Conservation (phyloP, 2,329 filamentous ascomycete genomes). For the Clonostachys byssicola region DNA sequence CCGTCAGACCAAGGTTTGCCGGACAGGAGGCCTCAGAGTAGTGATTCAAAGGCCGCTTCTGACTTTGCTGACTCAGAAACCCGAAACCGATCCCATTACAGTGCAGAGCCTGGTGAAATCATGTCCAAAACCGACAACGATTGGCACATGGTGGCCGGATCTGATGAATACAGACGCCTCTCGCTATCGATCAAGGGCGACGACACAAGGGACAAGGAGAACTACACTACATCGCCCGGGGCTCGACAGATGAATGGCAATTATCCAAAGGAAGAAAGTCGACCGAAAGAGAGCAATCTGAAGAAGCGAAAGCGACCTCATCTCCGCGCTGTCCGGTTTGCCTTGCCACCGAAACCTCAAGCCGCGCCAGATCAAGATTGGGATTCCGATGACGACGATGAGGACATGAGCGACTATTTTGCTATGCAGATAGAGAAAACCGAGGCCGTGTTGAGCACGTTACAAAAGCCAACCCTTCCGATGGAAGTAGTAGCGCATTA, state of each 20-base stretch:
- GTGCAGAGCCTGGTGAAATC: constrained; percentile 43
- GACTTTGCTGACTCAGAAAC: constrained; percentile 23
- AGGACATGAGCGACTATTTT: constrained; percentile 54
- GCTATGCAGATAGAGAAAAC: constrained; percentile 46
- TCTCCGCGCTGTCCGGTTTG: constrained; percentile 28
- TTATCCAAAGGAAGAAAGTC: no score
- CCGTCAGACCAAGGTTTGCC: constrained; percentile 31
- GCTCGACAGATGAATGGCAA: not conserved
- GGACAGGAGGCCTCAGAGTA: constrained; percentile 45
- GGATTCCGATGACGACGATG: constrained; percentile 54
- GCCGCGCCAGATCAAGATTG: constrained; percentile 20
- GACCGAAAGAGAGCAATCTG: constrained; percentile 5
- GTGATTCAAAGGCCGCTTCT: constrained; percentile 43
- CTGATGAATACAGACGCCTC: no score
- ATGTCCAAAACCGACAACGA: constrained; percentile 32
- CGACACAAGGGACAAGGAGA: no score
- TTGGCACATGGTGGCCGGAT: not conserved
- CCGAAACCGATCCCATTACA: constrained; percentile 30
- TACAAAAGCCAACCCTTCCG: constrained; percentile 33
- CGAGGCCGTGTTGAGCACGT: constrained; percentile 41
- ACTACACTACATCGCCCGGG: no score
- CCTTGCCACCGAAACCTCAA: constrained; percentile 29
- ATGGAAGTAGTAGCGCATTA: constrained; percentile 39
- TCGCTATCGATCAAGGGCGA: no score
- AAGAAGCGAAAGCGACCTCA: constrained; percentile 17